phyloP scores from a whole-genome alignment of 2,329 filamentous ascomycete species.

The Cercospora sp. region DNA sequence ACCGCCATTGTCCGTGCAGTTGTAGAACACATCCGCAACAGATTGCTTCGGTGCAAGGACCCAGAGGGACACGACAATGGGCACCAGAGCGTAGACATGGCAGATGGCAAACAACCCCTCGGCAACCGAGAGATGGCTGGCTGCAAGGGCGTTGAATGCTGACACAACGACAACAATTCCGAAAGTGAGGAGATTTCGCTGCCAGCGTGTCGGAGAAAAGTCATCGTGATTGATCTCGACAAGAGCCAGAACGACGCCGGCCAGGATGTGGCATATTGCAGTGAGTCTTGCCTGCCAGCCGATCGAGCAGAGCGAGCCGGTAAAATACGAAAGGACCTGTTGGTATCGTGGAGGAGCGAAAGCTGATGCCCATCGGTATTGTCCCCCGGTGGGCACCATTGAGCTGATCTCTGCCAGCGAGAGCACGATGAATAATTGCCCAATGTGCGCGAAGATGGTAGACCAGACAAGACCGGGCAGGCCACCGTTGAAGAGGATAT shows the following conservation, averaged over 20 bases:
- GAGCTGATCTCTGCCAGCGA: constrained; percentile 40
- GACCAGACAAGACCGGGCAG: constrained; percentile 36
- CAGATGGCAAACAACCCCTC: constrained; percentile 37
- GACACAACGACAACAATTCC: constrained; percentile 26
- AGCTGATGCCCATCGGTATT: constrained; percentile 42
- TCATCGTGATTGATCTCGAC: constrained; percentile 43
- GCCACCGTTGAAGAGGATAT: constrained; percentile 32
- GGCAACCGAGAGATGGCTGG: constrained; percentile 32
- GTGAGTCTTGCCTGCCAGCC: constrained; percentile 50
- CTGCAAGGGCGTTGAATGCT: constrained; percentile 36
- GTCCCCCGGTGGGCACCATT: constrained; percentile 36
- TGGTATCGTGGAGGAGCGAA: constrained; percentile 47
- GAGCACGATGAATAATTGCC: constrained; percentile 37
- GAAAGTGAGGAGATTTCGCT: constrained; percentile 31
- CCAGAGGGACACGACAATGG: constrained; percentile 35
- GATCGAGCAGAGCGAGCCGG: constrained; percentile 38
- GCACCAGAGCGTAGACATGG: constrained; percentile 39
- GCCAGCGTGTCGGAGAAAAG: constrained; percentile 29
- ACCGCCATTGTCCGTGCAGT: constrained; percentile 42
- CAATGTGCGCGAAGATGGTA: constrained; percentile 31
- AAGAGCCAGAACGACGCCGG: constrained; percentile 49
- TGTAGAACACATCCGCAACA: constrained; percentile 32
- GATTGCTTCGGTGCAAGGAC: constrained; percentile 27
- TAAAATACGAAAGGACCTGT: constrained; percentile 49
- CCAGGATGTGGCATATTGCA: constrained; percentile 47